A percentile compares a stretch with the other conserved stretches of the same genome.
These are phyloP conservation scores for Cystobasidium tubakii DNA, from an alignment of 768 basidiomycete species.

Conservation along the genomic window DNA sequence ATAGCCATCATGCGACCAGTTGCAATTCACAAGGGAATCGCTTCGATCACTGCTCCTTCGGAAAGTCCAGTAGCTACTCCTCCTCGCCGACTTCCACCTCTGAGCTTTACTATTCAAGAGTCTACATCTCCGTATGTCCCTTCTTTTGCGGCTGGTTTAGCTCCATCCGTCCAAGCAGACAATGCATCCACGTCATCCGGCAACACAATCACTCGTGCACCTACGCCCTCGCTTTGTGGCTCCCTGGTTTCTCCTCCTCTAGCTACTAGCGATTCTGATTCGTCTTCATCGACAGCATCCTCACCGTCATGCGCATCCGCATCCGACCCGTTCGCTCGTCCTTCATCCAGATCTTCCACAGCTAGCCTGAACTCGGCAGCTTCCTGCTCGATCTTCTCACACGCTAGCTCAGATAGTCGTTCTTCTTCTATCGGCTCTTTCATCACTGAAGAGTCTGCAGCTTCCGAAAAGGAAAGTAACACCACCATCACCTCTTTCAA, in stretches of 20 bases:
- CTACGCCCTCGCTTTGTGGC: background rate
- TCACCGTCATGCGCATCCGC: background rate
- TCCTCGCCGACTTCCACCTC: conserved; percentile 17
- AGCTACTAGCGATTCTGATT: background rate
- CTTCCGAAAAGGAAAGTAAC: background rate
- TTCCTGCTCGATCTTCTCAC: conserved; percentile 32
- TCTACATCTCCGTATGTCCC: conserved; percentile 30
- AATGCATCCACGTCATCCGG: background rate
- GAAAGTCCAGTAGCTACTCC: conserved; percentile 11
- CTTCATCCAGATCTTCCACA: conserved; percentile 22
- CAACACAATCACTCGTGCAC: background rate
- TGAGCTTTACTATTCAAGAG: conserved; percentile 24
- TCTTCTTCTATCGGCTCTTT: conserved; percentile 24
- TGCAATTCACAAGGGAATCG: conserved; percentile 1
- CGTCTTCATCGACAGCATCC: background rate
- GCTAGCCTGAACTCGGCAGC: background rate
- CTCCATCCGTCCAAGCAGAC: background rate
- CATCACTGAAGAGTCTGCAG: conserved; percentile 21
- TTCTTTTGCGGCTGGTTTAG: conserved; percentile 15
- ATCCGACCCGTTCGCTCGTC: conserved; percentile 32
- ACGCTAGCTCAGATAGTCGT: conserved; percentile 9
- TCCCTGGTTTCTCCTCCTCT: conserved; percentile 18
- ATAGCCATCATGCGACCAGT: conserved; percentile 37
- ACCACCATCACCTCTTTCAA: background rate
- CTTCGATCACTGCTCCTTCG: background rate